Percentiles rank a stretch among this genome's conserved stretches.
Evolutionary conservation across 164 flowering plant genomes (phyloP).

Genomic region (Tetracentron sinense): DNA sequence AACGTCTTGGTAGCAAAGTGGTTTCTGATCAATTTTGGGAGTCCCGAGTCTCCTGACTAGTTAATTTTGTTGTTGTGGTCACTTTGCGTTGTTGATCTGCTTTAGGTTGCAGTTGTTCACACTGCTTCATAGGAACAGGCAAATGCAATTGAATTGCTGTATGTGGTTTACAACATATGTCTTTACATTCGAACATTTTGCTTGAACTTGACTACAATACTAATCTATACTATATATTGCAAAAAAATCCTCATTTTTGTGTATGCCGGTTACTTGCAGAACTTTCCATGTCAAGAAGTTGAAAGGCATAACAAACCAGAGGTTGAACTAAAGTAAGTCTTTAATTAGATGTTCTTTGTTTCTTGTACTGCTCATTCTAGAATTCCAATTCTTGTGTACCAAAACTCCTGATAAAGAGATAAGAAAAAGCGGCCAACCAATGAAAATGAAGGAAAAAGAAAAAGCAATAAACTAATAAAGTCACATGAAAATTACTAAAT

Average conservation of each 20-base stretch:
- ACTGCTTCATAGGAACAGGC: neutral
- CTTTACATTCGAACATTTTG: neutral
- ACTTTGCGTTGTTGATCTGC: neutral
- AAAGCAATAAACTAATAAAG: no score
- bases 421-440: no score
- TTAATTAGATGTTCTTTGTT: no score
- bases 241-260: slow-evolving; percentile 1
- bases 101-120: neutral
- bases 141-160: neutral
- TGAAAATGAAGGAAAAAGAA: no score
- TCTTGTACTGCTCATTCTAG: no score
- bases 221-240: slow-evolving; percentile 4
- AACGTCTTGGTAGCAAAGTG: no score
- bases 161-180: neutral
- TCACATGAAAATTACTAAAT: no score
- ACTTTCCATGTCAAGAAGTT: slow-evolving; percentile 99
- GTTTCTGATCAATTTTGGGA: no score
- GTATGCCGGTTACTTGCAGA: slow-evolving; percentile 46
- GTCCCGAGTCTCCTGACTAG: no score
- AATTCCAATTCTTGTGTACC: no score
- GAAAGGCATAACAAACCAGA: slow-evolving; percentile 99
- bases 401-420: no score
- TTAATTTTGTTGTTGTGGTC: neutral
- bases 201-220: neutral
- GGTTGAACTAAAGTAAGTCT: slow-evolving; percentile 95